Conservation (phyloP, 352 stramenopile species). For the Thraustotheca clavata region DNA sequence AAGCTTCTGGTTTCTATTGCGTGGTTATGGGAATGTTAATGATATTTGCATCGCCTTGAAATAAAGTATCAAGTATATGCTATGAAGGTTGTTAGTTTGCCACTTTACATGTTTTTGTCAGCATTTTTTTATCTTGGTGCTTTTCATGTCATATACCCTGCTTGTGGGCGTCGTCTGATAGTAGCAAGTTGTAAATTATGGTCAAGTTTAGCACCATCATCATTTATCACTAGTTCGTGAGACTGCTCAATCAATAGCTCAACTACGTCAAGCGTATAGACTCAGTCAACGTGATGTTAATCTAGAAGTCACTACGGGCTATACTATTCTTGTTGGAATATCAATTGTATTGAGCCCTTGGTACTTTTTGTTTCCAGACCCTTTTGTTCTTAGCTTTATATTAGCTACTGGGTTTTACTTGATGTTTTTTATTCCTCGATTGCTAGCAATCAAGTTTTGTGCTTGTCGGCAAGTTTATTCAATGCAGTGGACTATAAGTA, state of each 20-base stretch:
- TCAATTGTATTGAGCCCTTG: not conserved
- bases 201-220: not conserved
- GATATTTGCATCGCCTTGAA: not conserved
- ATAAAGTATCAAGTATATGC: not conserved
- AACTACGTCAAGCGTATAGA: not conserved
- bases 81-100: not conserved
- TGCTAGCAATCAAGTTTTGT: not conserved
- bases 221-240: not conserved
- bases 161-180: not conserved
- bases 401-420: not conserved
- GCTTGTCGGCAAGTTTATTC: not conserved
- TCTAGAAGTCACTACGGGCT: not conserved
- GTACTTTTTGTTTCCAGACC: not conserved
- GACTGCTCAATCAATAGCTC: not conserved
- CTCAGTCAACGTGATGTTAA: not conserved
- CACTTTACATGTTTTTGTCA: not conserved
- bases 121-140: not conserved
- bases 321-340: not conserved
- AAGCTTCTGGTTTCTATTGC: not conserved
- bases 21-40: not conserved
- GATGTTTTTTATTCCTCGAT: not conserved
- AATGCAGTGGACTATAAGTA: not conserved
- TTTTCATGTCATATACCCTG: too few species aligned
- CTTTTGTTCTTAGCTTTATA: not conserved
- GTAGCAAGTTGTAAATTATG: not conserved